Evolutionary conservation across 169 alveolate genomes (phyloP), one percentile per base, ranked within the genome.

Genomic region (Ichthyophthirius multifiliis): DNA sequence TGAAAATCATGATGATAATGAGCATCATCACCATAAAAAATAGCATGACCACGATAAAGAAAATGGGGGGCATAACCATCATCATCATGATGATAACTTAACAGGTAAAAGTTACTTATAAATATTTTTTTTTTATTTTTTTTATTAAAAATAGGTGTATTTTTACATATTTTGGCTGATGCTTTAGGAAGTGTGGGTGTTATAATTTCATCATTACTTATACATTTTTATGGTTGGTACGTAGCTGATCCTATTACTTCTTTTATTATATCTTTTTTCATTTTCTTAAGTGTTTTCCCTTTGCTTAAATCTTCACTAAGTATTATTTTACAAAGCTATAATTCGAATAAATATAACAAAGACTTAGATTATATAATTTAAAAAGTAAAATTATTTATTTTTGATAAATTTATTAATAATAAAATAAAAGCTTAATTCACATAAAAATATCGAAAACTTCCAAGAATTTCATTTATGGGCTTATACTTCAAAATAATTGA

Each of bases 141-240:
- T 41, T 41, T 5, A 80, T 10, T 46, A 84, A 32, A n/a, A n/a
- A 63, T 76, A 84, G 94, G 97, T 31, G 94, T 95, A 16, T 95
- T 89, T 83, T 84, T 95, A 20, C 98, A 95, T 71, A 87, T 95
- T 76, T 85, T 95, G 16, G 97, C 97, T 20, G 98, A 95, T 84
- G 86, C 97, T 31, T 75, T 95, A 32, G 98, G 97, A n/a, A 90
- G 95, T 88, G 97, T 95, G 4, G 96, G 96, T 16, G 96, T 93
- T 32, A 91, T 95, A n/a, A 79, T 95, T n/a, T 91, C 96, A 27
- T 85, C 95, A 9, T 55, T 93, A 18, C 83, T 92, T 16, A 90
- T 93, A 20, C 78, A 93, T 34, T 90, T 85, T 75, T 93, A 88
- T 62, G 77, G 85, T 10, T 86, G 90, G 64, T 83, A 93, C 83